Percentiles rank a stretch among this genome's conserved stretches.
These are phyloP conservation scores for Penicillium pulvis DNA, from an alignment of 495 filamentous ascomycete species.

Conservation along the genomic window DNA sequence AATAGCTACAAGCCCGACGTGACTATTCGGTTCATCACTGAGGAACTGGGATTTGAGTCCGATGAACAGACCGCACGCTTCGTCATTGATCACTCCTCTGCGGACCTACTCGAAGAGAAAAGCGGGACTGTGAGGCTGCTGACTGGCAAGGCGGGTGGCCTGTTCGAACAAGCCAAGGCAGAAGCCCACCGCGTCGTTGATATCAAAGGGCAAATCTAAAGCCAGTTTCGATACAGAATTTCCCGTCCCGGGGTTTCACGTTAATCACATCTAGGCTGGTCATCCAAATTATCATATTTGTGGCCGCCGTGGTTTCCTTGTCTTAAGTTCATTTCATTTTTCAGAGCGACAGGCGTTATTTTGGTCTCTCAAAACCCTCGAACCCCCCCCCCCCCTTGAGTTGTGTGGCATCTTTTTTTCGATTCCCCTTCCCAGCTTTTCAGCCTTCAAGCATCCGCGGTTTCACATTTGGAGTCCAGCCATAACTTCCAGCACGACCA, in stretches of 20 bases:
- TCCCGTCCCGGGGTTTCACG: slow-evolving; percentile 4
- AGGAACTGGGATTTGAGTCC: slow-evolving; percentile 93
- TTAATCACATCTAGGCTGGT: slow-evolving; percentile 8
- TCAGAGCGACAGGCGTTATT: slow-evolving; percentile 22
- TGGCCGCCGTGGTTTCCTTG: slow-evolving; percentile 10
- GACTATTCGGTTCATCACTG: slow-evolving; percentile 85
- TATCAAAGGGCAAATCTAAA: slow-evolving; percentile 95
- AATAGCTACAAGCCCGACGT: slow-evolving; percentile 89
- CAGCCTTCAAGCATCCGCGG: not conserved
- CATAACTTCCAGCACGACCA: not conserved
- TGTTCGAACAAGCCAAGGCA: slow-evolving; percentile 72
- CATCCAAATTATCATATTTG: not conserved
- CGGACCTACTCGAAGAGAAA: slow-evolving; percentile 76
- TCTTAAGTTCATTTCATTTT: slow-evolving; percentile 1
- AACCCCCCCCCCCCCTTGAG: not conserved
- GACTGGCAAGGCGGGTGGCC: slow-evolving; percentile 66
- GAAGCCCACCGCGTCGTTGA: slow-evolving; percentile 84
- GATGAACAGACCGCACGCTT: slow-evolving; percentile 90
- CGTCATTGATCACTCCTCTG: slow-evolving; percentile 73
- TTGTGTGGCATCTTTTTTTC: not conserved
- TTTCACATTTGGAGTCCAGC: not conserved
- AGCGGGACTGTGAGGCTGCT: slow-evolving; percentile 72
- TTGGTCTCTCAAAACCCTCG: not conserved
- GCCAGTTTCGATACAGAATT: slow-evolving; percentile 1
- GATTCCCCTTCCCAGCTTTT: slow-evolving; percentile 4